Percentiles rank a stretch among this genome's conserved stretches.
These are phyloP conservation scores for Notholithocarpus densiflorus DNA, from an alignment of 306 rosid genomes.

Conservation along the genomic window DNA sequence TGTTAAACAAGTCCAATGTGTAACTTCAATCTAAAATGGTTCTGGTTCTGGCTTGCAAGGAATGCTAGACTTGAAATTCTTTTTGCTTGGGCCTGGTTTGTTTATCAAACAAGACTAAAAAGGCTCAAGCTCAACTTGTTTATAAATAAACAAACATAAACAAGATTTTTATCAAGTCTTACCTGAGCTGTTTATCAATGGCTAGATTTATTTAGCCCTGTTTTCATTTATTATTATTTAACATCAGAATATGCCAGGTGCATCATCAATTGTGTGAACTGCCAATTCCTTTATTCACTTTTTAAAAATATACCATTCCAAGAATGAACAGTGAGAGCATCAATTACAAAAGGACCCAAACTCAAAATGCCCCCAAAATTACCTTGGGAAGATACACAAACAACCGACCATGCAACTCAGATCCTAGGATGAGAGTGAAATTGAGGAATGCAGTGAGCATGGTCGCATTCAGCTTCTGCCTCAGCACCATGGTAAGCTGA, in stretches of 20 bases:
- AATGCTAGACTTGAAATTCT: too few relatives aligned
- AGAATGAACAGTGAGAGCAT: constrained; percentile 1
- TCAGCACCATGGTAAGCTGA: constrained; percentile 73
- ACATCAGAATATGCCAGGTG: not conserved
- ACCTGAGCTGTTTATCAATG: too few relatives aligned
- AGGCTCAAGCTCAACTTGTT: too few relatives aligned
- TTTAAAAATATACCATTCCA: not conserved
- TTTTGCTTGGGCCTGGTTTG: too few relatives aligned
- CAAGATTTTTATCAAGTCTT: too few relatives aligned
- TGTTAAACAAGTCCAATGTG: too few relatives aligned
- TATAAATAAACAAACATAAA: too few relatives aligned
- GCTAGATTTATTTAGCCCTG: too few relatives aligned
- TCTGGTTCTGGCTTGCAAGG: too few relatives aligned
- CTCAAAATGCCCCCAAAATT: not conserved
- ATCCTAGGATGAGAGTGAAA: constrained; percentile 52
- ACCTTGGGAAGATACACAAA: constrained; percentile 83
- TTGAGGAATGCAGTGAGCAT: constrained; percentile 61
- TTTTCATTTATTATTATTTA: too few relatives aligned
- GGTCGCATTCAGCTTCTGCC: constrained; percentile 67
- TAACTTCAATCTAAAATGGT: too few relatives aligned
- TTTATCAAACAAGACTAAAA: too few relatives aligned
- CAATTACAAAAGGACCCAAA: constrained; percentile 9
- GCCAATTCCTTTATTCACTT: not conserved
- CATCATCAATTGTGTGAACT: not conserved
- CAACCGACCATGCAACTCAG: constrained; percentile 57